A percentile compares a stretch with the other conserved stretches of the same genome.
Conservation (phyloP, 2,329 filamentous ascomycete genomes). For the Geosmithia putterillii region DNA sequence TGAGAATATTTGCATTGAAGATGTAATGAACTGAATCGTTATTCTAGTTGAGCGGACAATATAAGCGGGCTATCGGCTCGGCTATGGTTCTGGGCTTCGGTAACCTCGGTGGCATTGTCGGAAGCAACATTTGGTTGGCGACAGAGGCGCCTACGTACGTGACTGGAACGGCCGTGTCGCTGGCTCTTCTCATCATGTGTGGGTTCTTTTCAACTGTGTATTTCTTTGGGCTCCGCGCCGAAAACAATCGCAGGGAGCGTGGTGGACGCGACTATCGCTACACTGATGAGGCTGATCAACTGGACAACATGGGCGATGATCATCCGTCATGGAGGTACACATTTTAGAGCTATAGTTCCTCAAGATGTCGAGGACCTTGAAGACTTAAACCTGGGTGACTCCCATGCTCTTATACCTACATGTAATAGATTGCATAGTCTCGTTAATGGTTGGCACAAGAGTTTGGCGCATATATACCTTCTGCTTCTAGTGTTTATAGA, state of each 20-base stretch:
- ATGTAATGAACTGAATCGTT: background rate
- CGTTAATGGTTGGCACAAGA: too few species aligned
- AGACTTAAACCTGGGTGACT: too few species aligned
- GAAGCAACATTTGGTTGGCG: background rate
- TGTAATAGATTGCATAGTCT: too few species aligned
- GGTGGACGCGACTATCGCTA: constrained; percentile 1
- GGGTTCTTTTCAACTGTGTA: background rate
- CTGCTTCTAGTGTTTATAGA: too few species aligned
- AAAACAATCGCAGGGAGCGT: background rate
- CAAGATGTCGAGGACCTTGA: too few species aligned
- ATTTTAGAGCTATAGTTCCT: background rate
- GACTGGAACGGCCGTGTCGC: background rate
- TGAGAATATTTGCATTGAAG: background rate
- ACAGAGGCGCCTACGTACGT: background rate
- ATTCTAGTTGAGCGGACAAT: background rate
- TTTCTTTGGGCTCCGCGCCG: background rate
- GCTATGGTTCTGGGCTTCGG: background rate
- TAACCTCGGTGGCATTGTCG: background rate
- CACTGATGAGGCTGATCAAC: background rate
- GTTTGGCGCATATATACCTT: too few species aligned
- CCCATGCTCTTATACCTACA: too few species aligned
- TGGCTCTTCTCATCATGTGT: background rate
- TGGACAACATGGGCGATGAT: constrained; percentile 1
- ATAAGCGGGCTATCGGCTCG: background rate
- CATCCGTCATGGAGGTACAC: background rate